Evolutionary conservation across 192 early-diverging fungal genomes (phyloP).

Genomic region (Dimargaris cristalligena): DNA sequence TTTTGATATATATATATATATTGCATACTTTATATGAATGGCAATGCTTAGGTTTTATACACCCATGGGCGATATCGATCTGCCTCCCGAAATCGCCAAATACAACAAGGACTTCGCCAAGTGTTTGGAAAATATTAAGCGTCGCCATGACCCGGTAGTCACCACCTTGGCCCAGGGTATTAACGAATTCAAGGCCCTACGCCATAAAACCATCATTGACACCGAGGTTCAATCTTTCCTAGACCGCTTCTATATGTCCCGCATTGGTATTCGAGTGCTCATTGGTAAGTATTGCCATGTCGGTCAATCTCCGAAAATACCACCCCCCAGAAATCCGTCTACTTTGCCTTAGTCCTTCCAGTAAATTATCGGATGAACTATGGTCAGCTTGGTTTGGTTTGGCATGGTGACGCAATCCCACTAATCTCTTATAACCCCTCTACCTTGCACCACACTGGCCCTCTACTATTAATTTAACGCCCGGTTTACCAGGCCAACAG

Average conservation of each 20-base stretch:
- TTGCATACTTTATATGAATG: no score
- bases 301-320: no score
- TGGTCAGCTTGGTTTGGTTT: no score
- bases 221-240: conserved; percentile 75
- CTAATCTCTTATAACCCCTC: not conserved
- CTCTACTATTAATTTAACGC: not conserved
- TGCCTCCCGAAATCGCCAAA: conserved; percentile 47
- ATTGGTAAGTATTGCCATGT: conserved; percentile 42
- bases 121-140: conserved; percentile 80
- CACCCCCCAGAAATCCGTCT: no score
- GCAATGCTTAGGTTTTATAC: conserved; percentile 33
- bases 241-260: conserved; percentile 91
- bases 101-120: conserved; percentile 79
- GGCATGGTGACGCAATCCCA: not conserved
- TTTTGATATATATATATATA: no score
- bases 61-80: conserved; percentile 30
- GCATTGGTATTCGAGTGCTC: conserved; percentile 96
- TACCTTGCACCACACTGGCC: not conserved
- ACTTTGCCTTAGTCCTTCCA: no score
- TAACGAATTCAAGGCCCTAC: conserved; percentile 60
- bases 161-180: conserved; percentile 89
- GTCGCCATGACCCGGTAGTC: conserved; percentile 81
- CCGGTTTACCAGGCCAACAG: conserved; percentile 39
- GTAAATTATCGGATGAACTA: no score
- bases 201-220: conserved; percentile 30